These are phyloP conservation scores for Pterocarpus santalinus DNA, from an alignment of 306 rosid genomes.

Conservation along the genomic window DNA sequence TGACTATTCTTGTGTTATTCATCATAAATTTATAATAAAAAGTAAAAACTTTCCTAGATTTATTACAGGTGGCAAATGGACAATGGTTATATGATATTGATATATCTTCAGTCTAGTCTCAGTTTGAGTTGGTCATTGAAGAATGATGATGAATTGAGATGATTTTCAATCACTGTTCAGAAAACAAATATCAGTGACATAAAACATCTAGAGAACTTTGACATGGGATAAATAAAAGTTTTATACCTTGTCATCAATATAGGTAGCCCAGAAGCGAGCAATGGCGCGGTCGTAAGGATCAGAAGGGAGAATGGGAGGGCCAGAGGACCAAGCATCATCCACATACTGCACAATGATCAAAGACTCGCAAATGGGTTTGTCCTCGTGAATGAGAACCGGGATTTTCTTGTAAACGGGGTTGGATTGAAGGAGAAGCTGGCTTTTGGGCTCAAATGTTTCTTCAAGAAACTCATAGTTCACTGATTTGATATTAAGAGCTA, in stretches of 20 bases:
- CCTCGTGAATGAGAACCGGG: constrained; percentile 61
- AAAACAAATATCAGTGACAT: background rate
- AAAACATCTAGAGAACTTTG: background rate
- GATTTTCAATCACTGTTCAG: background rate
- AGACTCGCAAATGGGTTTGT: constrained; percentile 60
- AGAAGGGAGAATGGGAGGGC: constrained; percentile 59
- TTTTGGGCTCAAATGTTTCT: constrained; percentile 48
- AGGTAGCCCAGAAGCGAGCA: constrained; percentile 61
- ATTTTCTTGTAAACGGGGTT: constrained; percentile 66
- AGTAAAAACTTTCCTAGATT: too few species aligned
- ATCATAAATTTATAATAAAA: too few species aligned
- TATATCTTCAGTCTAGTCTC: background rate
- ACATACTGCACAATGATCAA: constrained; percentile 60
- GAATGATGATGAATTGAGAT: background rate
- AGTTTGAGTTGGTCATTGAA: background rate
- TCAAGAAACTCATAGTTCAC: constrained; percentile 49
- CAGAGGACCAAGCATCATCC: constrained; percentile 60
- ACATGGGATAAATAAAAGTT: background rate
- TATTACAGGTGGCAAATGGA: background rate
- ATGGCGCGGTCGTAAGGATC: constrained; percentile 62
- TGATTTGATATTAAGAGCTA: constrained; percentile 55
- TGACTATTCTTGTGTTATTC: too few species aligned
- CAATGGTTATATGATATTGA: background rate
- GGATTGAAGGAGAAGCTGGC: constrained; percentile 60
- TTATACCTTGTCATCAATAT: constrained; percentile 61